These are phyloP conservation scores for Crithidia brevicula DNA, from an alignment of 208 protist species.

Conservation along the genomic window DNA sequence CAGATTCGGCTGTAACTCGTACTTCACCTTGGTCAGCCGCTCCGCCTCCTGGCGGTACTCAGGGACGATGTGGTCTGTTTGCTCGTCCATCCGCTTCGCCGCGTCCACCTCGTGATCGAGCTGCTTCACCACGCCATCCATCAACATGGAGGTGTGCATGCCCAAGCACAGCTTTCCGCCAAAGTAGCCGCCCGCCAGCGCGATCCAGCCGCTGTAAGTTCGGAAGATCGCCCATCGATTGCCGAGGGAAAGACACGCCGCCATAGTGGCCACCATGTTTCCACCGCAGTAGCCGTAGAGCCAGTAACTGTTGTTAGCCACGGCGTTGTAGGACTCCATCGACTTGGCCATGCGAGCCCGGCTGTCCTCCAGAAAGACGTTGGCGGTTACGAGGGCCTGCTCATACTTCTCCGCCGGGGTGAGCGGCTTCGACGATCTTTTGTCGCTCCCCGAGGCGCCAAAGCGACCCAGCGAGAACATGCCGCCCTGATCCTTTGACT, in stretches of 20 bases:
- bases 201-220: conserved; percentile 76
- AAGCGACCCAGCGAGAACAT: conserved; percentile 6
- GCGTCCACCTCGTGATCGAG: conserved; percentile 72
- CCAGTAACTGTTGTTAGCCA: conserved; percentile 82
- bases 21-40: conserved; percentile 63
- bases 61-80: conserved; percentile 58
- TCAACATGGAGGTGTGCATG: conserved; percentile 60
- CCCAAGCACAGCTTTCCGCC: conserved; percentile 72
- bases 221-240: conserved; percentile 71
- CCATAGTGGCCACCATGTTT: conserved; percentile 75
- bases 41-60: conserved; percentile 71
- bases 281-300: conserved; percentile 85
- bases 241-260: conserved; percentile 61
- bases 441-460: background rate
- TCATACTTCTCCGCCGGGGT: conserved; percentile 68
- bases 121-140: conserved; percentile 50
- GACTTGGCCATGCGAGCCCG: conserved; percentile 47
- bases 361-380: conserved; percentile 82
- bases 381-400: conserved; percentile 69
- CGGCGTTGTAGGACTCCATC: conserved; percentile 59
- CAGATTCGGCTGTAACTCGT: conserved; percentile 58
- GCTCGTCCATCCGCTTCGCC: conserved; percentile 72
- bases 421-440: conserved; percentile 44
- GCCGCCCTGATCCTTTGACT: conserved; percentile 20
- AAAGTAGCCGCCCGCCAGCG: conserved; percentile 77